Conservation (phyloP, 176 grass and related monocot genomes). For the Cenchrus purpureus region DNA sequence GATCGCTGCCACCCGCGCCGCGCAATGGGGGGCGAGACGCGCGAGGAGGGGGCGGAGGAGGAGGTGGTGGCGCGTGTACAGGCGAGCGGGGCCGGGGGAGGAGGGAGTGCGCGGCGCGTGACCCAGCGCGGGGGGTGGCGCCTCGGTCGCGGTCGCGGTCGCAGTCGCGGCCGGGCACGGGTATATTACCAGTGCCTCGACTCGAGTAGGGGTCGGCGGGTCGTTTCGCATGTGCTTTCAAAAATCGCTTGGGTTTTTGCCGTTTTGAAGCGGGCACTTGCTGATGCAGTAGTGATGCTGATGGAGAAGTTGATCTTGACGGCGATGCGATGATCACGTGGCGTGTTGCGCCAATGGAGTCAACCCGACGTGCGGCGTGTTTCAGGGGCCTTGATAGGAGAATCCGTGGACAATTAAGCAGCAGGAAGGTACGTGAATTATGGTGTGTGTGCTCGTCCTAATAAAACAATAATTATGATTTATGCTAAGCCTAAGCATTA, state of each 20-base stretch:
- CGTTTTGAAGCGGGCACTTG: background rate
- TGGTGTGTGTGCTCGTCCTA: constrained; percentile 1
- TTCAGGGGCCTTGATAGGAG: background rate
- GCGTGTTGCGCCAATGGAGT: background rate
- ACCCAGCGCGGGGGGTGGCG: constrained; percentile 13
- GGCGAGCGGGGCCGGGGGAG: background rate
- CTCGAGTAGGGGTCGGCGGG: background rate
- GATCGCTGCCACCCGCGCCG: constrained; percentile 42
- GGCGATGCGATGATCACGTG: background rate
- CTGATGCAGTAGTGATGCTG: background rate
- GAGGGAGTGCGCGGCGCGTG: constrained; percentile 25
- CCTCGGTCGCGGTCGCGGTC: background rate
- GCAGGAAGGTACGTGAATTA: constrained; percentile 21
- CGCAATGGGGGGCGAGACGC: constrained; percentile 30
- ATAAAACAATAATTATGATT: background rate
- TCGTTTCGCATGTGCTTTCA: constrained; percentile 1
- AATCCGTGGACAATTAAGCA: background rate
- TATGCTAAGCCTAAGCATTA: too few relatives aligned
- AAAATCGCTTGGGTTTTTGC: background rate
- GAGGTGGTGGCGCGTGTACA: constrained; percentile 18
- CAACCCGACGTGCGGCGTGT: background rate
- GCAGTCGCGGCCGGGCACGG: background rate
- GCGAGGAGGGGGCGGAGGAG: background rate
- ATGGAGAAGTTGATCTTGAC: background rate
- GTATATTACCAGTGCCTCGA: background rate